Evolutionary conservation across 1,284 basidiomycete genomes (phyloP).

Genomic region (Fomitopsis schrenkii): DNA sequence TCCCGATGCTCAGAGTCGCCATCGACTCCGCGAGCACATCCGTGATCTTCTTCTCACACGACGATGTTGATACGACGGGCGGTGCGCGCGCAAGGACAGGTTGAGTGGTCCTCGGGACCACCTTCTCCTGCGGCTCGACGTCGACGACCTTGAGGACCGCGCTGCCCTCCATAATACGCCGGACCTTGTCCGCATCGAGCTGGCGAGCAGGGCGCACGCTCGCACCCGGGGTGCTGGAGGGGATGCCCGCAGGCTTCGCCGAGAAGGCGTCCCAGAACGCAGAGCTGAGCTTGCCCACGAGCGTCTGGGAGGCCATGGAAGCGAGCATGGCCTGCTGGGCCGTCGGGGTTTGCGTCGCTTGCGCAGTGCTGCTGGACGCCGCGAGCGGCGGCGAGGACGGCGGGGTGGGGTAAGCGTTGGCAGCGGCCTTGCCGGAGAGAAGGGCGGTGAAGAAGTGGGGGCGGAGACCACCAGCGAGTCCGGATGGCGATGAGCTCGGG

Average conservation of each 20-base stretch:
- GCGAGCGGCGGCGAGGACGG: slow-evolving; percentile 26
- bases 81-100: neutral
- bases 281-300: slow-evolving; percentile 58
- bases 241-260: slow-evolving; percentile 33
- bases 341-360: slow-evolving; percentile 19
- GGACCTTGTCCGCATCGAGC: slow-evolving; percentile 75
- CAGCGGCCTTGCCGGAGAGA: slow-evolving; percentile 44
- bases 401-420: slow-evolving; percentile 28
- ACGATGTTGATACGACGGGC: slow-evolving; percentile 2
- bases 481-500: slow-evolving; percentile 27
- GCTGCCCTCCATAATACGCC: slow-evolving; percentile 70
- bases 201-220: slow-evolving; percentile 13
- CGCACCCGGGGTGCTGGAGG: slow-evolving; percentile 20
- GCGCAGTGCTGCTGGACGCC: slow-evolving; percentile 14
- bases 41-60: slow-evolving; percentile 24
- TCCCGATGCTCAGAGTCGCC: slow-evolving; percentile 36
- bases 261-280: slow-evolving; percentile 82
- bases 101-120: neutral
- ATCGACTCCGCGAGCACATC: slow-evolving; percentile 60
- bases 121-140: slow-evolving; percentile 40
- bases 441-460: slow-evolving; percentile 56
- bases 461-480: slow-evolving; percentile 48
- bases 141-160: slow-evolving; percentile 74
- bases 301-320: slow-evolving; percentile 65
- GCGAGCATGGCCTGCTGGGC: slow-evolving; percentile 53